These are phyloP conservation scores for Sphaerobolus stellatus DNA, from an alignment of 1,284 basidiomycete species.

Conservation along the genomic window DNA sequence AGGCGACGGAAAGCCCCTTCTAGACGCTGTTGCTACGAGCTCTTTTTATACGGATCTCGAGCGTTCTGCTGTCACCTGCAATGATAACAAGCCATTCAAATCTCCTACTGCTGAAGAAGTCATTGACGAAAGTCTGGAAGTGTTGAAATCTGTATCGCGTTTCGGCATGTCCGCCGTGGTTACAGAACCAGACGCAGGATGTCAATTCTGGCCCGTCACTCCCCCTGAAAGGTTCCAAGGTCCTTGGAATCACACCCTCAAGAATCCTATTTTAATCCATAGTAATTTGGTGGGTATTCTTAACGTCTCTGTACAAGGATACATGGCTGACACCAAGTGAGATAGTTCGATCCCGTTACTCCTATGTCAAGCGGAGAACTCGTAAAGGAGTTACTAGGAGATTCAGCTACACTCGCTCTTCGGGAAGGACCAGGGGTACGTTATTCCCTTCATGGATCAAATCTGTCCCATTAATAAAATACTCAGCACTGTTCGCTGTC, in stretches of 20 bases:
- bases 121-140: constrained; percentile 11
- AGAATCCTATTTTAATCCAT: constrained; percentile 22
- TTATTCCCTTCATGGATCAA: constrained; percentile 12
- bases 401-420: constrained; percentile 25
- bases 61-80: constrained; percentile 25
- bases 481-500: constrained; percentile 3
- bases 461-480: neutral
- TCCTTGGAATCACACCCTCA: constrained; percentile 30
- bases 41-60: neutral
- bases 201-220: constrained; percentile 11
- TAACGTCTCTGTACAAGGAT: neutral
- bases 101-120: constrained; percentile 20
- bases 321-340: neutral
- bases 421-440: constrained; percentile 29
- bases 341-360: constrained; percentile 20
- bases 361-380: constrained; percentile 25
- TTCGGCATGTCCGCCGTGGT: neutral
- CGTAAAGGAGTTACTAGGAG: constrained; percentile 23
- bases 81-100: constrained; percentile 21
- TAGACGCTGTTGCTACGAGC: neutral
- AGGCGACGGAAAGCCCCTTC: constrained; percentile 24
- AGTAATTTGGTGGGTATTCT: neutral
- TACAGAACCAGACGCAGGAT: constrained; percentile 6
- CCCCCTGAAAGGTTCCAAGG: constrained; percentile 27
- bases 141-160: constrained; percentile 1